Percentiles rank a stretch among this genome's conserved stretches.
phyloP scores from a whole-genome alignment of 2,329 filamentous ascomycete genomes.

The Triangularia verruculosa region DNA sequence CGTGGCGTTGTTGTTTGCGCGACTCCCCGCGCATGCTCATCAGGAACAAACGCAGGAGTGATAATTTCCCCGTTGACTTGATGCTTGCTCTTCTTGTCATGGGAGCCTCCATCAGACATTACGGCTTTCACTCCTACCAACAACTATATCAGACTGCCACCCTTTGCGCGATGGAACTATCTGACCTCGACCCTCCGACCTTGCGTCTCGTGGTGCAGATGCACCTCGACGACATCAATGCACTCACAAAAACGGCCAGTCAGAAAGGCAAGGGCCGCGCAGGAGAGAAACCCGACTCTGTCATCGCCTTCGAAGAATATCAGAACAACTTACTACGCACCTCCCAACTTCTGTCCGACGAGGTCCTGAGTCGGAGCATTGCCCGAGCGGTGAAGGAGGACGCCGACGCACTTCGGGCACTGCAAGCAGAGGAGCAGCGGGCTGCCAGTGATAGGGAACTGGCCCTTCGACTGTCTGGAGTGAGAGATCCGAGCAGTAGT shows the following conservation, averaged over 20 bases:
- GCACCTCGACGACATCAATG: slow-evolving; percentile 24
- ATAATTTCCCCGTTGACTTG: background rate
- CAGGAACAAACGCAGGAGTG: background rate
- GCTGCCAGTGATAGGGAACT: slow-evolving; percentile 15
- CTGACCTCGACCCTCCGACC: slow-evolving; percentile 8
- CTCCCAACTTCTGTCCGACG: slow-evolving; percentile 10
- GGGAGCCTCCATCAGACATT: background rate
- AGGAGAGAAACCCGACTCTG: slow-evolving; percentile 16
- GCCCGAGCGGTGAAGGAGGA: slow-evolving; percentile 20
- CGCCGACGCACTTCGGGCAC: slow-evolving; percentile 9
- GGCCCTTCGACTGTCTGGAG: slow-evolving; percentile 11
- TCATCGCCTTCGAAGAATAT: slow-evolving; percentile 18
- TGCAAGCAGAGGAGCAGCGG: slow-evolving; percentile 16
- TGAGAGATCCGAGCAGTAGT: background rate
- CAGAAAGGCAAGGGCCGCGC: slow-evolving; percentile 24
- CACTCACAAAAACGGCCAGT: slow-evolving; percentile 1
- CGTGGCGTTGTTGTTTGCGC: background rate
- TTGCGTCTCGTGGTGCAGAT: slow-evolving; percentile 18
- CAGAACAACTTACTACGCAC: slow-evolving; percentile 13
- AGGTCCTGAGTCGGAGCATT: slow-evolving; percentile 24
- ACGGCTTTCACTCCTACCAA: no score
- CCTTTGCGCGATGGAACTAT: background rate
- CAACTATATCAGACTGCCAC: background rate
- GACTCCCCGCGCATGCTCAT: background rate
- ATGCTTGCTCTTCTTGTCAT: background rate